A percentile compares a stretch with the other conserved stretches of the same genome.
Conservation (phyloP, 495 filamentous ascomycete genomes). For the Tuber magnatum region DNA sequence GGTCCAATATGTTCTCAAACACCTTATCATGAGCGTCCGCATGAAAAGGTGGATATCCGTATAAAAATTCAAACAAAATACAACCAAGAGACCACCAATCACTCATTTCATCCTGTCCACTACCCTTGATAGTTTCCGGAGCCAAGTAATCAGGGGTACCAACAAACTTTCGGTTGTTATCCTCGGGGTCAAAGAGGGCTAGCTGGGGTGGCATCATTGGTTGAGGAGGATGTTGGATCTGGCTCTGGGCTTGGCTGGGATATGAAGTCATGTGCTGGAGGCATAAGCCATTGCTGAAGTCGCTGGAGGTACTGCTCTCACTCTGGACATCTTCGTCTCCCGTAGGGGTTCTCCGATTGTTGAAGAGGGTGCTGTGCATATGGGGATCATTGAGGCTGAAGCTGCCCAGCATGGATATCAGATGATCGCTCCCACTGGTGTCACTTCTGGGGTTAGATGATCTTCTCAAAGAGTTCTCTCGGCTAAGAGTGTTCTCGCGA, state of each 20-base stretch:
- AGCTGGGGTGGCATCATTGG: constrained; percentile 90
- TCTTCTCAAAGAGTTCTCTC: constrained; percentile 64
- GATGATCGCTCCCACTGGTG: constrained; percentile 75
- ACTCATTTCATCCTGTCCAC: constrained; percentile 92
- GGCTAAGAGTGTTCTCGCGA: constrained; percentile 56
- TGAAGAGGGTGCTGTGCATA: constrained; percentile 28
- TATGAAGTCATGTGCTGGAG: constrained; percentile 41
- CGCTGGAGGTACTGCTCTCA: constrained; percentile 48
- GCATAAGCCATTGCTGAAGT: constrained; percentile 39
- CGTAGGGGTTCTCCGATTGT: constrained; percentile 41
- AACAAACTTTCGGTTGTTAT: constrained; percentile 87
- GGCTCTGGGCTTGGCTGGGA: constrained; percentile 36
- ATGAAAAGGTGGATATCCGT: constrained; percentile 88
- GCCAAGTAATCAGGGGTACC: constrained; percentile 96
- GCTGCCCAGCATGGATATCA: constrained; percentile 74
- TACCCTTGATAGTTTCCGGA: constrained; percentile 90
- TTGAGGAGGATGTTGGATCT: constrained; percentile 53
- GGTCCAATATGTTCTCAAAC: constrained; percentile 88
- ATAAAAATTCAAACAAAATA: constrained; percentile 94
- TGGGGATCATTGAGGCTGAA: constrained; percentile 67
- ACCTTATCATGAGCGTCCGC: constrained; percentile 84
- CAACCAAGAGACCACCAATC: constrained; percentile 99
- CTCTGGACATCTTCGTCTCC: constrained; percentile 54
- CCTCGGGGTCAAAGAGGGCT: constrained; percentile 92
- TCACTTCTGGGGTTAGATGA: constrained; percentile 87